phyloP scores from a whole-genome alignment of 1,284 basidiomycete species.

The Dichomitus squalens region DNA sequence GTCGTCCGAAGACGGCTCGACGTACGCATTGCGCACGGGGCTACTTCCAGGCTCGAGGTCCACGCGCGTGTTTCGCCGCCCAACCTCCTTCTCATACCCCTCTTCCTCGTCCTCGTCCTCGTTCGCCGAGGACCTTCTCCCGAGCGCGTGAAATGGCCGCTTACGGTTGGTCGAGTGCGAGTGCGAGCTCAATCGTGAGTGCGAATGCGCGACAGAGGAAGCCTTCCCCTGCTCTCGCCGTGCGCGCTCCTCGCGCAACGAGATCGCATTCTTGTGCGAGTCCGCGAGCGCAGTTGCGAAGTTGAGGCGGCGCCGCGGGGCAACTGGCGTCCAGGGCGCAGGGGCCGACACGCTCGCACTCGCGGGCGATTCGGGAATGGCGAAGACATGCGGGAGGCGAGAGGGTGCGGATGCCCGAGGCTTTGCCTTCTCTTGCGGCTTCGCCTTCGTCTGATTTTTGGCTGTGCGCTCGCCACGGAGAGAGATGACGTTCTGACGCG shows the following conservation, averaged over 20 bases:
- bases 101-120: slow-evolving; percentile 4
- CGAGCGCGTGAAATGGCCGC: background rate
- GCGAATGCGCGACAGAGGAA: background rate
- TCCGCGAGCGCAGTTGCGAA: slow-evolving; percentile 48
- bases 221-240: slow-evolving; percentile 3
- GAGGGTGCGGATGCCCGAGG: slow-evolving; percentile 4
- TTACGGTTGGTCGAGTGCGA: background rate
- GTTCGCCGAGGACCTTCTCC: background rate
- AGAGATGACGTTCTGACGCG: slow-evolving; percentile 42
- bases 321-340: background rate
- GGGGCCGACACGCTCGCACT: background rate
- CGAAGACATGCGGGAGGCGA: background rate
- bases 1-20: slow-evolving; percentile 47
- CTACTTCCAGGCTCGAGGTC: slow-evolving; percentile 16
- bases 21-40: slow-evolving; percentile 10
- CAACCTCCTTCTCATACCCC: background rate
- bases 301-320: slow-evolving; percentile 17
- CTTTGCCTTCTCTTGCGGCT: background rate
- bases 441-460: slow-evolving; percentile 1
- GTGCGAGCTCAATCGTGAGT: too few relatives aligned
- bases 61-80: background rate
- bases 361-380: background rate
- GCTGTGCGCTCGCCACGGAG: slow-evolving; percentile 28
- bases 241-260: slow-evolving; percentile 16
- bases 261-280: slow-evolving; percentile 43